Conservation (phyloP, 208 protist species). For the Porcisia deanei region DNA sequence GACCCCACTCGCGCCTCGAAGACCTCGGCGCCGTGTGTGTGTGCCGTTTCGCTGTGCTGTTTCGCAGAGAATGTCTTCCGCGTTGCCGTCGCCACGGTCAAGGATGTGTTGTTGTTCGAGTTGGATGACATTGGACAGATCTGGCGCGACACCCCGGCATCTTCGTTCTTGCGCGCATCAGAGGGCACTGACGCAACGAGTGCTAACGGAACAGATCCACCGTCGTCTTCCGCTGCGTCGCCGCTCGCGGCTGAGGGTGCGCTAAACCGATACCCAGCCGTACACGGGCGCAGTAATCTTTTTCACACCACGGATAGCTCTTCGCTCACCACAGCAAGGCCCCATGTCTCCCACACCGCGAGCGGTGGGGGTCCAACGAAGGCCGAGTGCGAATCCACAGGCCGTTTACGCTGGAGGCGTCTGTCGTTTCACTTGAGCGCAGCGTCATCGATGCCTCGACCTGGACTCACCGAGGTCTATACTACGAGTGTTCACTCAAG, state of each 20-base stretch:
- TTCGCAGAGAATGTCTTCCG: constrained; percentile 47
- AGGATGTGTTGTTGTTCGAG: constrained; percentile 47
- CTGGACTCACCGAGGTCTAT: not conserved
- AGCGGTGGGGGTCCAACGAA: not conserved
- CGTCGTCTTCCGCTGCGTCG: not conserved
- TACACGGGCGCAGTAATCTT: not conserved
- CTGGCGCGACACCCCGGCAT: constrained; percentile 27
- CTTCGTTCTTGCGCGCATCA: constrained; percentile 14
- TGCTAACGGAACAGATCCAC: not conserved
- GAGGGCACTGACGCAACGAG: constrained; percentile 8
- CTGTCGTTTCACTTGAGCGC: constrained; percentile 9
- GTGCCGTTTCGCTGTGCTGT: constrained; percentile 43
- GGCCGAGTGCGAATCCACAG: constrained; percentile 8
- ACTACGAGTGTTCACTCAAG: not conserved
- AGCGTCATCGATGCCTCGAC: not conserved
- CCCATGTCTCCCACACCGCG: not conserved
- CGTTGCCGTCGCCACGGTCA: constrained; percentile 48
- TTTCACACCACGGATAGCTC: constrained; percentile 6
- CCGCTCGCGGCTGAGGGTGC: not conserved
- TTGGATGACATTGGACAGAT: constrained; percentile 44
- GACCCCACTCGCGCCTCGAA: not conserved
- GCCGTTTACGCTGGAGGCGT: constrained; percentile 28
- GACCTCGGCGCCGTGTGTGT: constrained; percentile 13
- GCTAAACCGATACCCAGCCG: not conserved
- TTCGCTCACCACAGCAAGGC: not conserved